Base-by-base conservation (phyloP, 2,329 filamentous ascomycete species). In the Paecilomyces niveus region DNA sequence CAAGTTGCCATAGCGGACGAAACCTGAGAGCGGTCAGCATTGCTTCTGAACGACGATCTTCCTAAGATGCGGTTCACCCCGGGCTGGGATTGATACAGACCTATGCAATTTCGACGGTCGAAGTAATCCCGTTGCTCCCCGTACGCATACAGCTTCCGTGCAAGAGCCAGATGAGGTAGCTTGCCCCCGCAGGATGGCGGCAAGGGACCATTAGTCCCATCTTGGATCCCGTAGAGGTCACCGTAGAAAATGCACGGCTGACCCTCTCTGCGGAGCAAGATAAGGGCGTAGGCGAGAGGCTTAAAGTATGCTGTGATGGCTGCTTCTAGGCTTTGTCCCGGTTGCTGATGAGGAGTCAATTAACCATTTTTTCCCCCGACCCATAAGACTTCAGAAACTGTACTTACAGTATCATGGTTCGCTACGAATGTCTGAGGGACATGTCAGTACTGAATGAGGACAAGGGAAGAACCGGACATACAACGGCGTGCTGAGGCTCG, bases 231-330 rank as follows among this genome's bases (percentile, higher is more conserved):
- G 70, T 87, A 89, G 0, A 89, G 70, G 66, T 90, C 87, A 24
- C 87, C 86, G 68, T 86, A 90, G 69, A 90, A 90, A 35, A 89
- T 75, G 64, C 85, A 89, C 0, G 87, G 87, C 29, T 84, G 80
- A 15, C 86, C 86, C 33, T 83, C 76, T 54, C 79, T 72, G 11
- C 85, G 81, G 26, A 91, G 82, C 1, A 92, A 81, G 57, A 90
- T 89, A 52, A 91, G 79, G 0, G 86, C 77, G 70, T 91, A 90
- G 11, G 87, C 89, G 15, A 90, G 78, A 0, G 86, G 82, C 70
- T 89, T 89, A 76, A 91, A 89, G 74, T 83, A 86, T 26, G 80
- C 77, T 57, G 84, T 80, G 49, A 91, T 83, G 1, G 82, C 82
- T 0, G 85, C 83, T 66, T 83, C 85, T 51, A 87, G 77, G 1